phyloP scores from a whole-genome alignment of 2,329 filamentous ascomycete species.

The Alternaria incomplexa region DNA sequence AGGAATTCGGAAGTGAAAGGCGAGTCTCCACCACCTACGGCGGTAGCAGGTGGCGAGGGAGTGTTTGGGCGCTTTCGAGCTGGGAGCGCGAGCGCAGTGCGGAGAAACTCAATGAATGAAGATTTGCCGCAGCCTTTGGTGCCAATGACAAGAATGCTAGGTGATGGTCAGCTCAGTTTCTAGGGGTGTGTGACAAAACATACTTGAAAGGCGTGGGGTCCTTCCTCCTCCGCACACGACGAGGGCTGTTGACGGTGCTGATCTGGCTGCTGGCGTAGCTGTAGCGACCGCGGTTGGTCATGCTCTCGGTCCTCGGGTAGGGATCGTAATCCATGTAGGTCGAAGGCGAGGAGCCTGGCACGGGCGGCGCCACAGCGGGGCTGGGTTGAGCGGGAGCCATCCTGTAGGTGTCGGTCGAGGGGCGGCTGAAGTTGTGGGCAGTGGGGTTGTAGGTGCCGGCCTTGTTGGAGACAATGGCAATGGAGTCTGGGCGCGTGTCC shows the following conservation, averaged over 20 bases:
- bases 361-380: conserved; percentile 54
- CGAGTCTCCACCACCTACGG: conserved; percentile 53
- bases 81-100: conserved; percentile 82
- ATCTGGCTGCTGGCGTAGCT: conserved; percentile 93
- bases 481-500: conserved; percentile 65
- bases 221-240: conserved; percentile 90
- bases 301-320: conserved; percentile 86
- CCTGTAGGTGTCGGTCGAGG: conserved; percentile 42
- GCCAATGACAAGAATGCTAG: conserved; percentile 87
- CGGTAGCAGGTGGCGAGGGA: conserved; percentile 52
- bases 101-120: conserved; percentile 94
- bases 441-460: conserved; percentile 43
- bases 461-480: conserved; percentile 68
- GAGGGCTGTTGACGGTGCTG: conserved; percentile 90
- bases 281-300: conserved; percentile 94
- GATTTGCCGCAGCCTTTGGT: conserved; percentile 90
- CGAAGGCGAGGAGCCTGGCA: conserved; percentile 52
- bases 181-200: conserved; percentile 52
- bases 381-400: conserved; percentile 42
- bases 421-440: conserved; percentile 45
- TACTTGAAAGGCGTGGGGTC: conserved; percentile 99
- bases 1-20: conserved; percentile 85
- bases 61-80: conserved; percentile 70
- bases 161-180: conserved; percentile 16
- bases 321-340: conserved; percentile 70